Conservation (phyloP, 2,329 filamentous ascomycete species). For the Aspergillus sp. region DNA sequence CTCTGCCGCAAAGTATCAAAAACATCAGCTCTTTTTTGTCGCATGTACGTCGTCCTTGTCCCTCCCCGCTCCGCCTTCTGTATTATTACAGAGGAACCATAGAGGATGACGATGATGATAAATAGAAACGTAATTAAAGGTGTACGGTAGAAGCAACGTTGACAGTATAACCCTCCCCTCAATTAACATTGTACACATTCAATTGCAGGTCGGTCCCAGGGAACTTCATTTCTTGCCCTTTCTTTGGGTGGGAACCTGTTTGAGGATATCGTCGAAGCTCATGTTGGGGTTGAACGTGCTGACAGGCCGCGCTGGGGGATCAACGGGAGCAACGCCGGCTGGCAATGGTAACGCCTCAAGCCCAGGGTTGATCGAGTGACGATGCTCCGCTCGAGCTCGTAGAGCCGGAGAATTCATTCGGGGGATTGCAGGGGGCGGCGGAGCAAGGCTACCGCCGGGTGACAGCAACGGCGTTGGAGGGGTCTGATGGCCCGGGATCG, state of each 20-base stretch:
- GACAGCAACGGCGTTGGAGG: conserved; percentile 29
- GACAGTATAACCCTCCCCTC: neutral
- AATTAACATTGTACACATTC: conserved; percentile 11
- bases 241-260: conserved; percentile 38
- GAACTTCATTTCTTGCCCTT: conserved; percentile 33
- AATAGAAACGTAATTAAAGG: conserved; percentile 8
- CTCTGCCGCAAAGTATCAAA: conserved; percentile 5
- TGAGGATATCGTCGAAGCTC: conserved; percentile 51
- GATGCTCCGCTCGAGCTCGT: conserved; percentile 35
- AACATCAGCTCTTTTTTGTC: conserved; percentile 13
- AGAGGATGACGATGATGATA: conserved; percentile 11
- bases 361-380: conserved; percentile 45
- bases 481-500: conserved; percentile 24
- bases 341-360: conserved; percentile 47
- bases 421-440: conserved; percentile 36
- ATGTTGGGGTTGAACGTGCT: conserved; percentile 48
- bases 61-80: conserved; percentile 17
- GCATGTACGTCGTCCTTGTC: conserved; percentile 20
- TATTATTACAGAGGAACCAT: conserved; percentile 15
- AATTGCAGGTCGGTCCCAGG: neutral
- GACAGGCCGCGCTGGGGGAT: conserved; percentile 39
- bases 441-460: conserved; percentile 32
- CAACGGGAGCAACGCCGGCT: conserved; percentile 42
- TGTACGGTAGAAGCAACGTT: conserved; percentile 9
- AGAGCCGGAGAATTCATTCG: conserved; percentile 34